Evolutionary conservation across 106 monocot genomes (phyloP).

Genomic region (Ottelia alismoides): DNA sequence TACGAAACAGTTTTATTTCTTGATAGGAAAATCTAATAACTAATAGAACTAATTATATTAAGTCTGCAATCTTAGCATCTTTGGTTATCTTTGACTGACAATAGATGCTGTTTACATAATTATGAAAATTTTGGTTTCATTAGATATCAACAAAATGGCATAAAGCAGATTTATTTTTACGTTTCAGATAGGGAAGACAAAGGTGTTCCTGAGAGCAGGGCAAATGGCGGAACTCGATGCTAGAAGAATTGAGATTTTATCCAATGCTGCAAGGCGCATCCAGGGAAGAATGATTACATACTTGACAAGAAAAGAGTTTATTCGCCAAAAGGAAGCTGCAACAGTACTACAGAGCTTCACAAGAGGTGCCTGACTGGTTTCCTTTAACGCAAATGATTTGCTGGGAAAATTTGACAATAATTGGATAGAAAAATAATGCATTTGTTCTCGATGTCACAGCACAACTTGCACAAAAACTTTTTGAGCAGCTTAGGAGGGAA

Average conservation of each 20-base stretch:
- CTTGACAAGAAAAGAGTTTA: constrained; percentile 66
- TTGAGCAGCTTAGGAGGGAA: constrained; percentile 64
- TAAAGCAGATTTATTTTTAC: no score
- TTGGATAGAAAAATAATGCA: background rate
- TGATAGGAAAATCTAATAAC: no score
- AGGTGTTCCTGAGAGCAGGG: constrained; percentile 96
- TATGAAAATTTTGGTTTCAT: no score
- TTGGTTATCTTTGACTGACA: no score
- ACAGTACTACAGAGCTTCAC: constrained; percentile 61
- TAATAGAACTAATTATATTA: no score
- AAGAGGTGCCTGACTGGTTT: constrained; percentile 42
- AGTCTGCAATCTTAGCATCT: no score
- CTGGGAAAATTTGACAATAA: no score
- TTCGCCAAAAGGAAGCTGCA: constrained; percentile 36
- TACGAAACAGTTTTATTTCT: no score
- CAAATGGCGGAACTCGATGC: constrained; percentile 99
- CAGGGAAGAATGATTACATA: constrained; percentile 90
- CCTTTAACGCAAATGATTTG: background rate
- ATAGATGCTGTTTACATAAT: no score
- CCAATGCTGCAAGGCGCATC: constrained; percentile 63
- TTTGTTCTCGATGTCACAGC: constrained; percentile 25
- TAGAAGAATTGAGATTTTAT: constrained; percentile 82
- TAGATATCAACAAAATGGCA: no score
- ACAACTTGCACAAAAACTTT: constrained; percentile 57
- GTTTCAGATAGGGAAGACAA: constrained; percentile 91